Base-by-base conservation (phyloP, 2,329 filamentous ascomycete genomes). In the Alternaria alternata region DNA sequence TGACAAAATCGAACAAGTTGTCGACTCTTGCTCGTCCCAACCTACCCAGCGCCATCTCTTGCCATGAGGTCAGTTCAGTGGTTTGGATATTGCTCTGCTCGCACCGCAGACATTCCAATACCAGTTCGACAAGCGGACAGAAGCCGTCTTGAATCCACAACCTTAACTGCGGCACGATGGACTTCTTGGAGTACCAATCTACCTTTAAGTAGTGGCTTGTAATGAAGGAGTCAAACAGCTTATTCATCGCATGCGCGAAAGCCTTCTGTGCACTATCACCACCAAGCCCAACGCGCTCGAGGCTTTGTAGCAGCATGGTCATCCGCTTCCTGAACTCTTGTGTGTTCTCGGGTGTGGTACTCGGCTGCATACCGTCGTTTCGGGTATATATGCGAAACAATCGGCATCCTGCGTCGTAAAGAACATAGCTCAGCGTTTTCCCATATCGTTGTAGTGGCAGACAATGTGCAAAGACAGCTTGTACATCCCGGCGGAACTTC, bases 1-100 rank as follows among this genome's bases (percentile, higher is more conserved):
- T 84, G 46, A 93, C 88, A 71, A 94, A 93, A 71, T 94, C 90
- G 70, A 93, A 94, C 9, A 95, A 81, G 71, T 93, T 88, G 7
- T 85, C 83, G 46, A 90, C 91, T 43, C 92, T 86, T 48, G 91
- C 81, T 18, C 86, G 84, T 3, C 91, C 91, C 16, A 94, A 83
- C 44, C 89, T 86, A 3, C 86, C 86, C 44, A 92, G 77, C 16
- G 89, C 89, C 68, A 90, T 88, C 41, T 90, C 87, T 72, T 90
- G 89, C 86, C 90, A 93, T 63, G 87, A 87, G 64, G 88, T 85
- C 42, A 91, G 82, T 61, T 92, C 75, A 14, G 67, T 65, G 9
- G 71, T 61, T 36, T 72, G 55, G 36, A 77, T 65, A 30, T 53
- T 68, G 46, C 66, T 72, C 36, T 73, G 66, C 36, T 74, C 63